Evolutionary conservation across 192 early-diverging fungal species (phyloP).

Genomic region (Gamsiella multidivaricata): DNA sequence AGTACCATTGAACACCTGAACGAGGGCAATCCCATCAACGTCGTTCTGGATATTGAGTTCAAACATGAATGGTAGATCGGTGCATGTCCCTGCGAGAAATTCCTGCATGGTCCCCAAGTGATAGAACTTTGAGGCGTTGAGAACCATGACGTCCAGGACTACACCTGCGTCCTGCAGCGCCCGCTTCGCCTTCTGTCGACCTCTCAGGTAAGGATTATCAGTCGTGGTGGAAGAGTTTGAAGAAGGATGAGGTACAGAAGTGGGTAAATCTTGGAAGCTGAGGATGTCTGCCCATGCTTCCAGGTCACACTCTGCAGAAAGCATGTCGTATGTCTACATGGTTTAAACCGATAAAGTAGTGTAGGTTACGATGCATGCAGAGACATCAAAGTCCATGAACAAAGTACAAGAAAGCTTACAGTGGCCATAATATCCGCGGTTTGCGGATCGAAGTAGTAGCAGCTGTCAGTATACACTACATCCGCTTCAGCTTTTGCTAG

Average conservation of each 20-base stretch:
- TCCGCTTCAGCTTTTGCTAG: background rate
- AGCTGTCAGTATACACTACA: constrained; percentile 55
- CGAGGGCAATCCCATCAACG: background rate
- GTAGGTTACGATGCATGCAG: background rate
- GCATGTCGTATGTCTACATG: constrained; percentile 3
- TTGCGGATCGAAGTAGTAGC: constrained; percentile 56
- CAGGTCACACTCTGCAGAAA: constrained; percentile 38
- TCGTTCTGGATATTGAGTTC: constrained; percentile 32
- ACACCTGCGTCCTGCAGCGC: constrained; percentile 14
- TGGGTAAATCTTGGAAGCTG: constrained; percentile 11
- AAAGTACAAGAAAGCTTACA: constrained; percentile 8
- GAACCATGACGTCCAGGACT: constrained; percentile 44
- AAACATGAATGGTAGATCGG: constrained; percentile 30
- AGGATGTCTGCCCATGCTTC: constrained; percentile 60
- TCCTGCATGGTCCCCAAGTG: constrained; percentile 57
- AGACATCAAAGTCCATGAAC: background rate
- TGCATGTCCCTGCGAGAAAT: constrained; percentile 34
- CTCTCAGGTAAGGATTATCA: constrained; percentile 1
- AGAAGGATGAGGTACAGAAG: background rate
- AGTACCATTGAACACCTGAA: background rate
- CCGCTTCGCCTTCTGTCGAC: constrained; percentile 14
- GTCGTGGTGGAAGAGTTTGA: background rate
- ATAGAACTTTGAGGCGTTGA: constrained; percentile 57
- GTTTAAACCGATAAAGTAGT: background rate
- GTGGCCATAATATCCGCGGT: constrained; percentile 35